Evolutionary conservation across 306 rosid species (phyloP).

Genomic region (Ochetophila trinervis): DNA sequence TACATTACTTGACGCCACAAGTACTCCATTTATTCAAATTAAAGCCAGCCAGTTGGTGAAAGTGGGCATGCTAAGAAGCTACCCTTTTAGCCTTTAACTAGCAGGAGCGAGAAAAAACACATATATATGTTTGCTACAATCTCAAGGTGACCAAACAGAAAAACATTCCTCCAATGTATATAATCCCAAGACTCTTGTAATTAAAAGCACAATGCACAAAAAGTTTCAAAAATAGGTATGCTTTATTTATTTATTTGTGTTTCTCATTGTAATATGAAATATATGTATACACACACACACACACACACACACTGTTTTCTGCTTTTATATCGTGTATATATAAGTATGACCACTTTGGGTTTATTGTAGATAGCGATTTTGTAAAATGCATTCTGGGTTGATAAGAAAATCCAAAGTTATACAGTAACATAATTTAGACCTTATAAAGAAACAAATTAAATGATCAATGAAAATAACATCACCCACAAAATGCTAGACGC

Average conservation of each 20-base stretch:
- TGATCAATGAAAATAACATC: too few relatives aligned
- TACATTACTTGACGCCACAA: constrained; percentile 16
- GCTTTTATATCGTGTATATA: too few relatives aligned
- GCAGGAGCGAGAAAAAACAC: background rate
- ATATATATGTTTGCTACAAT: constrained; percentile 14
- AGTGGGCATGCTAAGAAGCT: background rate
- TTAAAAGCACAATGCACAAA: constrained; percentile 21
- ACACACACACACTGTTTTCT: background rate
- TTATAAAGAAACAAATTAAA: too few relatives aligned
- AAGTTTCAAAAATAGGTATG: background rate
- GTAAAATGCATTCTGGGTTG: too few relatives aligned
- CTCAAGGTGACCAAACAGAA: constrained; percentile 28
- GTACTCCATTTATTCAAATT: background rate
- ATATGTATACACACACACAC: background rate
- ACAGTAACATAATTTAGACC: too few relatives aligned
- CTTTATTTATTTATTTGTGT: background rate
- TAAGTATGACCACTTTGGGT: too few relatives aligned
- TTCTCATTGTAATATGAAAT: background rate
- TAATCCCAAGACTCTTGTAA: constrained; percentile 23
- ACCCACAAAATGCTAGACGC: too few relatives aligned
- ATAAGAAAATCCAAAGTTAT: too few relatives aligned
- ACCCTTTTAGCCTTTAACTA: background rate
- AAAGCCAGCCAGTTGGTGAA: too few relatives aligned
- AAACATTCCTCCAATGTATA: constrained; percentile 29
- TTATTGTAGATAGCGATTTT: too few relatives aligned